These are phyloP conservation scores for Hortiboletus campestris DNA, from an alignment of 768 basidiomycete species.

Conservation along the genomic window DNA sequence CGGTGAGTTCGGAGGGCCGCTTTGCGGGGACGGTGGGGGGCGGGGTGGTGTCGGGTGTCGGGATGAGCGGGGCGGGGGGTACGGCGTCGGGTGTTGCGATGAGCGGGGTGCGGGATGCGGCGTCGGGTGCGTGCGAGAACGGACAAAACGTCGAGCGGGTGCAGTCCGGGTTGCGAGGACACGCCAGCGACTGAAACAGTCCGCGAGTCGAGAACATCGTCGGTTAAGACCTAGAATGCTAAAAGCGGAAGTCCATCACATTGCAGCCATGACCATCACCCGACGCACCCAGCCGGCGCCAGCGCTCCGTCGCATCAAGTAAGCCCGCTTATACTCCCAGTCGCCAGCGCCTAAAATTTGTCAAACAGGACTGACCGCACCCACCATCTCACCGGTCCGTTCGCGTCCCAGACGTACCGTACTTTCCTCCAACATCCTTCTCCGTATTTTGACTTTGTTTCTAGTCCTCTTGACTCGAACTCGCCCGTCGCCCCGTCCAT, in stretches of 20 bases:
- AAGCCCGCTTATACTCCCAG: no score
- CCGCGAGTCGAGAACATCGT: constrained; percentile 63
- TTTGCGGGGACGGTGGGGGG: constrained; percentile 46
- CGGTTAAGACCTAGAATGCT: not conserved
- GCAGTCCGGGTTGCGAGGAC: constrained; percentile 56
- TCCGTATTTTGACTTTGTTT: no score
- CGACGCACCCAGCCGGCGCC: no score
- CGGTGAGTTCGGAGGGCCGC: constrained; percentile 43
- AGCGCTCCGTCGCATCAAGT: no score
- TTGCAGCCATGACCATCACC: no score
- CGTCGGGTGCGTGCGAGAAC: constrained; percentile 57
- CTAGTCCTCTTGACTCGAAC: not conserved
- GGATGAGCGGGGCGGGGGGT: constrained; percentile 3
- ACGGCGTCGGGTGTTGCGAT: constrained; percentile 6
- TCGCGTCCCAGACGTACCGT: no score
- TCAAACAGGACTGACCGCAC: not conserved
- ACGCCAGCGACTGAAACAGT: constrained; percentile 56
- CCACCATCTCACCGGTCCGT: no score
- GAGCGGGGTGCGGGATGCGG: constrained; percentile 30
- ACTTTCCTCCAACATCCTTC: not conserved
- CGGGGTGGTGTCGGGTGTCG: not conserved
- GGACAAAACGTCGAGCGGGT: constrained; percentile 50
- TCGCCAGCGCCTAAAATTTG: not conserved
- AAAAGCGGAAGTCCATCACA: no score
- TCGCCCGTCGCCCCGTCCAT: constrained; percentile 20